phyloP scores from a whole-genome alignment of 257 asterid genomes.

The Parsonsia alboflavescens region DNA sequence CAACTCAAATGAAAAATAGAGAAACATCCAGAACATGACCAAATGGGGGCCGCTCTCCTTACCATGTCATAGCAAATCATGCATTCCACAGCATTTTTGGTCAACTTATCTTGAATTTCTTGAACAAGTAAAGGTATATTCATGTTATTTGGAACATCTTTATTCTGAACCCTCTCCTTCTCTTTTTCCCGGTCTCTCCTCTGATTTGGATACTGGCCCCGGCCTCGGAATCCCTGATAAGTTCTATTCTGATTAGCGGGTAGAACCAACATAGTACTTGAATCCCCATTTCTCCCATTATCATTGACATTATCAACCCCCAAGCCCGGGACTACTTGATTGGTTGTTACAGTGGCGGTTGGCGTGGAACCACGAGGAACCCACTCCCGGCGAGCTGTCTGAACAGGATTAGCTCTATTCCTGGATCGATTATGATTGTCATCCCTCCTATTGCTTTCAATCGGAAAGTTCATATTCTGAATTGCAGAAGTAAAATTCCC shows the following conservation, averaged over 20 bases:
- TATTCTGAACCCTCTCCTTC: conserved; percentile 32
- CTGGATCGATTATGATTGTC: conserved; percentile 38
- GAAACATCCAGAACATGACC: conserved; percentile 95
- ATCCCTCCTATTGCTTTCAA: conserved; percentile 47
- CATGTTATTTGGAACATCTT: conserved; percentile 28
- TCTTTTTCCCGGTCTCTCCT: conserved; percentile 34
- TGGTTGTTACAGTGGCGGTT: conserved; percentile 17
- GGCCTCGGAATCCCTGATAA: conserved; percentile 36
- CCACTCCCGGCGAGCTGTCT: conserved; percentile 70
- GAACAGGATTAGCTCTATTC: conserved; percentile 38
- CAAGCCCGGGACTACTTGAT: conserved; percentile 3
- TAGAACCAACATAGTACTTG: conserved; percentile 24
- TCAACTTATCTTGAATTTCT: conserved; percentile 88
- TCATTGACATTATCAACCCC: conserved; percentile 11
- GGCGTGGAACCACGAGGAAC: conserved; percentile 54
- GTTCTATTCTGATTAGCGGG: conserved; percentile 26
- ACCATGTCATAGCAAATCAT: conserved; percentile 99
- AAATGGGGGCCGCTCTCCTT: conserved; percentile 74
- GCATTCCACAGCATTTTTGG: conserved; percentile 83
- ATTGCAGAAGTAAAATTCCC: conserved; percentile 21
- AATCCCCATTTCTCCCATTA: conserved; percentile 30
- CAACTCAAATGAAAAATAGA: conserved; percentile 86
- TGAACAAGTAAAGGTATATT: conserved; percentile 87
- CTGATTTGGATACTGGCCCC: conserved; percentile 28
- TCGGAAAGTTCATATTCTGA: conserved; percentile 79